Percentiles rank a stretch among this genome's conserved stretches.
Evolutionary conservation across 495 filamentous ascomycete genomes (phyloP).

Genomic region (Tuber magnatum): DNA sequence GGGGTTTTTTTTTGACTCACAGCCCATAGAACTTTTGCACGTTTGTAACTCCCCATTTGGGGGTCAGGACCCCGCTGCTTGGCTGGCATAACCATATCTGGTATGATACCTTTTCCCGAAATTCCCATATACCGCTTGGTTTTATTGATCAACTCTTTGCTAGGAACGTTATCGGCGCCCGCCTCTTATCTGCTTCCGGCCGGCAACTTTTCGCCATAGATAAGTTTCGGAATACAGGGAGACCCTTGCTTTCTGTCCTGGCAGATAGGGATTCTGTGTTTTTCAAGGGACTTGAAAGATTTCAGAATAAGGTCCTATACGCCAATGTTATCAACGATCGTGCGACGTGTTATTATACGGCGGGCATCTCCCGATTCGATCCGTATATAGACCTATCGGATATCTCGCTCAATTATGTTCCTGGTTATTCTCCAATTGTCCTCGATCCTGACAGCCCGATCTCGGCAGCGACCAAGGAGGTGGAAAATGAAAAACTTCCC

Average conservation of each 20-base stretch:
- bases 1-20: slow-evolving; percentile 10
- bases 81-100: slow-evolving; percentile 62
- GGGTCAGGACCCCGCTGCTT: slow-evolving; percentile 65
- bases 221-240: slow-evolving; percentile 69
- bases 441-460: slow-evolving; percentile 62
- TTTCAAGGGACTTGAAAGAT: slow-evolving; percentile 65
- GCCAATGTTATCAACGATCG: slow-evolving; percentile 80
- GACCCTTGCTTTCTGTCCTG: slow-evolving; percentile 70
- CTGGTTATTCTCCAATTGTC: slow-evolving; percentile 68
- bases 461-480: slow-evolving; percentile 42
- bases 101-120: slow-evolving; percentile 11
- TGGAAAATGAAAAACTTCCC: slow-evolving; percentile 42
- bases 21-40: slow-evolving; percentile 71
- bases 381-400: slow-evolving; percentile 61
- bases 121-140: background rate
- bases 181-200: slow-evolving; percentile 70
- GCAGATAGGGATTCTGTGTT: slow-evolving; percentile 83
- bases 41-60: slow-evolving; percentile 84
- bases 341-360: slow-evolving; percentile 73
- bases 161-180: slow-evolving; percentile 68
- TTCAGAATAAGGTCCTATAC: slow-evolving; percentile 68
- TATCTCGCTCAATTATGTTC: slow-evolving; percentile 62
- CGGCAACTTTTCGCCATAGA: slow-evolving; percentile 84
- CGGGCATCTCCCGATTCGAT: slow-evolving; percentile 62
- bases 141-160: slow-evolving; percentile 9